A percentile compares a stretch with the other conserved stretches of the same genome.
phyloP scores from a whole-genome alignment of 768 basidiomycete genomes.

The Pulveroboletus frians region DNA sequence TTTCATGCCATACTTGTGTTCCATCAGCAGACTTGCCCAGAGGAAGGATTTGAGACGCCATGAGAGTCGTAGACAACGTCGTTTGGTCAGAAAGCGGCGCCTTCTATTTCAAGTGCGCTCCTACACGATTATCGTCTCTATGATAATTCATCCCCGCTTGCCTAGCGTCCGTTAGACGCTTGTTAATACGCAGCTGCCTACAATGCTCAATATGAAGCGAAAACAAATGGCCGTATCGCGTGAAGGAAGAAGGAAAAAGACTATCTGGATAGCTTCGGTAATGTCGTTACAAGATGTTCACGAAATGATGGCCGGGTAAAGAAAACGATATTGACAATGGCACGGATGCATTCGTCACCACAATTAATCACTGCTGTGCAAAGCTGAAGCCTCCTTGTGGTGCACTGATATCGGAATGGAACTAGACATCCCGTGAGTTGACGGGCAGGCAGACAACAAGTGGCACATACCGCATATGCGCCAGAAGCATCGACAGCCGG shows the following conservation, averaged over 20 bases:
- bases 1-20: background rate
- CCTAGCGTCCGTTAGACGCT: conserved; percentile 34
- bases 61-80: conserved; percentile 26
- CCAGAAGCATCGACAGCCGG: conserved; percentile 70
- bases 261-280: conserved; percentile 11
- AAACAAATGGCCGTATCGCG: conserved; percentile 12
- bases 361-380: conserved; percentile 49
- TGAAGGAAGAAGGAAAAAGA: background rate
- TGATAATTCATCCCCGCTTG: conserved; percentile 16
- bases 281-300: conserved; percentile 16
- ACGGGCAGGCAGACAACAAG: background rate
- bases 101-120: conserved; percentile 5
- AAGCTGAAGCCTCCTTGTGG: conserved; percentile 98
- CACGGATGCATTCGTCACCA: conserved; percentile 1
- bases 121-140: conserved; percentile 18
- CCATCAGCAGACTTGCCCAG: conserved; percentile 48
- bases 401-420: conserved; percentile 79
- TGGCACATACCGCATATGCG: conserved; percentile 59
- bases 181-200: conserved; percentile 19
- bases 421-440: conserved; percentile 38
- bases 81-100: background rate
- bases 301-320: conserved; percentile 18
- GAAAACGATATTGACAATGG: conserved; percentile 3
- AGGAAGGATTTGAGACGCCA: conserved; percentile 95
- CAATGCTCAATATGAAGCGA: conserved; percentile 22